Conservation (phyloP, 2,329 filamentous ascomycete species). For the Herpotrichia juniperi region DNA sequence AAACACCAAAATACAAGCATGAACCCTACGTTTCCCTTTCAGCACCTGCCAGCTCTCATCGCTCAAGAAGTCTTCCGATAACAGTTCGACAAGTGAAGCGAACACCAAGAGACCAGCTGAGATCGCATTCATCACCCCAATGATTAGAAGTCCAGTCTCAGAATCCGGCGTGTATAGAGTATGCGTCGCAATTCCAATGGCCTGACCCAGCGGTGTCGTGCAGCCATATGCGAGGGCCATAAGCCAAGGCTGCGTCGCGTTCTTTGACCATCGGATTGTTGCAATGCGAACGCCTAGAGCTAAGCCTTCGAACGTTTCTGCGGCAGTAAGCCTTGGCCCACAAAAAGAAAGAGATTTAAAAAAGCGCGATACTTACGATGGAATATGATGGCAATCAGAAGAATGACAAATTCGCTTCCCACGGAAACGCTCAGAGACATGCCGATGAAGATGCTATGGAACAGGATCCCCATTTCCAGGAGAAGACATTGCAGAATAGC, state of each 20-base stretch:
- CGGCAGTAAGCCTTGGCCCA: neutral
- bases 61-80: slow-evolving; percentile 82
- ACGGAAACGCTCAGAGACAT: slow-evolving; percentile 64
- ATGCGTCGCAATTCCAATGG: slow-evolving; percentile 78
- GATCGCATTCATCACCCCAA: slow-evolving; percentile 87
- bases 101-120: slow-evolving; percentile 81
- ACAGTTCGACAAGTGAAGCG: slow-evolving; percentile 80
- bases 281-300: slow-evolving; percentile 86
- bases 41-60: slow-evolving; percentile 75
- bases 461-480: slow-evolving; percentile 66
- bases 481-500: slow-evolving; percentile 44
- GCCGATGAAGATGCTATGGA: slow-evolving; percentile 68
- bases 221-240: slow-evolving; percentile 79
- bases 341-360: neutral
- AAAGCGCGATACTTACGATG: slow-evolving; percentile 52
- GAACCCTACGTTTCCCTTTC: slow-evolving; percentile 64
- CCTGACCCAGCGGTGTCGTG: slow-evolving; percentile 78
- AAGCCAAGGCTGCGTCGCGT: slow-evolving; percentile 60
- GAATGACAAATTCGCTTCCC: slow-evolving; percentile 58
- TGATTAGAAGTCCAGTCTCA: slow-evolving; percentile 76
- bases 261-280: slow-evolving; percentile 63
- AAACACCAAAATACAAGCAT: slow-evolving; percentile 69
- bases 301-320: slow-evolving; percentile 82
- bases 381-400: slow-evolving; percentile 67
- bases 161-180: slow-evolving; percentile 80